Base-by-base conservation (phyloP, 2,329 filamentous ascomycete species). In the Penicillium olsonii region DNA sequence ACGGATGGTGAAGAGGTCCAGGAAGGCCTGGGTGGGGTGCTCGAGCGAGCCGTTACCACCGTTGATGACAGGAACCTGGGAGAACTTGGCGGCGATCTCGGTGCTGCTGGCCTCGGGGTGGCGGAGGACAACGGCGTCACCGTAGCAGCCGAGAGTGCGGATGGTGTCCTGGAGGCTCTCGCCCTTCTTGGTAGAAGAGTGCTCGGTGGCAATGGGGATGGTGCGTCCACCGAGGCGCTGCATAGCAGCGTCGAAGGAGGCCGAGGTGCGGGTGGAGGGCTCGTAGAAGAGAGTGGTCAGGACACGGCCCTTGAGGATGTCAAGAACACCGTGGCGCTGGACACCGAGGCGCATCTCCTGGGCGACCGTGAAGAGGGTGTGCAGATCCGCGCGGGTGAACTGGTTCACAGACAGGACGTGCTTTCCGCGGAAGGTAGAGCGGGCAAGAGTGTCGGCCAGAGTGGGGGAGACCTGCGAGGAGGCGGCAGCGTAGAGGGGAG, bases 191-290 rank as follows among this genome's bases (percentile, higher is more conserved):
- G 92, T 92, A 12, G 90, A 95, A 2, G 92, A 96, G 61, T 89
- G 84, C 5, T 85, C 82, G 2, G 92, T 95, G 34, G 90, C 80
- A 66, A 97, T 86, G 44, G 86, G 80, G 45, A 99, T 82, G 3
- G 88, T 92, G 41, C 90, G 84, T 40, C 94, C 94, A 60, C 94
- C 94, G 5, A 99, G 86, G 44, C 95, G 88, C 79, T 99, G 95
- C 94, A 99, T 99, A 35, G 94, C 94, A 48, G 92, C 89, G 68
- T 99, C 94, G 64, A 99, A 99, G 3, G 94, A 99, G 31, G 89
- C 85, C 11, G 92, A 96, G 5, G 94, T 99, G 46, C 94, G 84
- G 2, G 94, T 99, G 0, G 92, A 97, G 2, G 94, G 94, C 79
- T 99, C 94, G 73, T 92, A 99, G 82, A 99, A 99, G 77, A 99